Evolutionary conservation across 2,329 filamentous ascomycete species (phyloP), one percentile per base, ranked within the genome.

Genomic region (Alternaria sp.): DNA sequence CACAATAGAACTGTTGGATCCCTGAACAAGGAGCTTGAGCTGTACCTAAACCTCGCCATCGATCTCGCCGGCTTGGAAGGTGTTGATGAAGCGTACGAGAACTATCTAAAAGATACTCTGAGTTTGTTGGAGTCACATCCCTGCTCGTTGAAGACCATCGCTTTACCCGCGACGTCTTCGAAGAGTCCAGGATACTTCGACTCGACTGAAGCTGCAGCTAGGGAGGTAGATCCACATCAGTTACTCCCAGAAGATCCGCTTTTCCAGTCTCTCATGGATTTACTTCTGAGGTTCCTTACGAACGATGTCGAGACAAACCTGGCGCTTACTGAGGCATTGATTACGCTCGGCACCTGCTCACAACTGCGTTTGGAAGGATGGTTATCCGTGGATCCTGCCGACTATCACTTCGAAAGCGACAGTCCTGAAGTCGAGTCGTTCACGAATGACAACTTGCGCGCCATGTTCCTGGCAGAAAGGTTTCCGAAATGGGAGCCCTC

Each of bases 291-390:
- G 0, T 99, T 98, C 74, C 93, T 97, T 71, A 86, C 92, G 6
- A 99, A 99, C 72, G 90, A 93, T 3, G 89, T 98, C 3, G 93
- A 97, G 71, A 94, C 92, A 3, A 99, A 99, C 70, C 83, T 99
- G 4, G 91, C 91, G 0, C 84, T 97, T 2, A 98, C 95, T 0
- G 92, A 96, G 72, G 87, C 91, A 1, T 84, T 98, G 46, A 87
- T 96, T 26, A 91, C 93, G 68, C 84, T 99, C 44, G 92, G 92
- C 11, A 89, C 92, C 1, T 98, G 96, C 71, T 91, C 93, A 6
- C 91, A 92, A 66, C 90, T 97, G 74, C 89, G 90, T 19, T 85
- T 97, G 12, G 93, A 97, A 74, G 91, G 92, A n/a, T 99, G 96
- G 95, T 83, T 98, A 28, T 83, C 95, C 6, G 89, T 93, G 15